Evolutionary conservation across 2,329 filamentous ascomycete genomes (phyloP).

Genomic region (Apiospora pterosperma): DNA sequence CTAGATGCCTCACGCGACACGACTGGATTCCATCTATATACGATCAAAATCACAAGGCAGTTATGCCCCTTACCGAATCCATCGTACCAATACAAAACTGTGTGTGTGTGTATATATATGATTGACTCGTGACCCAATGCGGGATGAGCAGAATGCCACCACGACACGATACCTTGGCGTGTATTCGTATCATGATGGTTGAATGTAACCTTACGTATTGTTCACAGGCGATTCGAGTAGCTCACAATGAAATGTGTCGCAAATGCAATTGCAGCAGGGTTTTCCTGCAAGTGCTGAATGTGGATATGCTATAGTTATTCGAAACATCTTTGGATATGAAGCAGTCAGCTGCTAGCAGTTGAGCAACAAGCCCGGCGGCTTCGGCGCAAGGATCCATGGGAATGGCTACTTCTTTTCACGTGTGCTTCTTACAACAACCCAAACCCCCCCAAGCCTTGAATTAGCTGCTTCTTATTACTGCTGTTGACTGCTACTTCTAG

Average conservation of each 20-base stretch:
- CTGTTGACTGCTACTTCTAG: too few relatives aligned
- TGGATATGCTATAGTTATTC: background rate
- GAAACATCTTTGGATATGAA: background rate
- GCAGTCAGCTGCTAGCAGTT: background rate
- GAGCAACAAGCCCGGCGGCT: background rate
- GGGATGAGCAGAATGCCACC: too few relatives aligned
- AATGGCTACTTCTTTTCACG: background rate
- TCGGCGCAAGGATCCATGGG: background rate
- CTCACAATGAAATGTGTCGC: too few relatives aligned
- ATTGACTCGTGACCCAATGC: too few relatives aligned
- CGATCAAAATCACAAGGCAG: background rate
- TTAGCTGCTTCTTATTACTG: too few relatives aligned
- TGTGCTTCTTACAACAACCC: constrained; percentile 1
- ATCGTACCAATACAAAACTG: background rate
- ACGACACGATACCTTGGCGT: too few relatives aligned
- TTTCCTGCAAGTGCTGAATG: background rate
- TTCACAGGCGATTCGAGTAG: background rate
- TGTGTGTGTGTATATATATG: too few relatives aligned
- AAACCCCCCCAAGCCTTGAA: background rate
- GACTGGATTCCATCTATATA: background rate
- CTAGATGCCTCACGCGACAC: background rate
- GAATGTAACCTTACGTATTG: background rate
- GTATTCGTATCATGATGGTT: background rate
- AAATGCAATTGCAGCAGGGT: too few relatives aligned
- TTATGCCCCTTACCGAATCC: background rate